Evolutionary conservation across 164 flowering plant species (phyloP).

Genomic region (Magnolia kwangsiensis): DNA sequence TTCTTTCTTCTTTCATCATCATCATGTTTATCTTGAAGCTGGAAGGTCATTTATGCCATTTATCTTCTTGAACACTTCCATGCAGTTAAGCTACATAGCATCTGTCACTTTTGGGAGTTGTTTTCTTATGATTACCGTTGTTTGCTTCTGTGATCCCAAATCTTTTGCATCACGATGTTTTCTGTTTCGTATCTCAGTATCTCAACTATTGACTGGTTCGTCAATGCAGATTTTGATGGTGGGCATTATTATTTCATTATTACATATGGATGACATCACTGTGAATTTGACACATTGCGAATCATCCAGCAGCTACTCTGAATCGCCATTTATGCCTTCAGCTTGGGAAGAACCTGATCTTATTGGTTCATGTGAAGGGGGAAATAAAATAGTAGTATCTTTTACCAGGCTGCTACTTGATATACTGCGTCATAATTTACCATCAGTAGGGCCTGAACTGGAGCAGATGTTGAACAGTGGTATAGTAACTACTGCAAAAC

Average conservation of each 20-base stretch:
- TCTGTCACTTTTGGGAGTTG: background rate
- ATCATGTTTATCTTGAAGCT: background rate
- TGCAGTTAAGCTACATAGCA: background rate
- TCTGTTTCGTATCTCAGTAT: background rate
- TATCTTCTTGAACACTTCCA: background rate
- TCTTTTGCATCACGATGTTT: background rate
- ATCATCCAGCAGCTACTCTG: constrained; percentile 33
- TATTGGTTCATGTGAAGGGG: constrained; percentile 33
- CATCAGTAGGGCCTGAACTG: constrained; percentile 38
- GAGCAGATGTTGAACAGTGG: constrained; percentile 35
- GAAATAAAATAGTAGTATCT: constrained; percentile 68
- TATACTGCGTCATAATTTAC: constrained; percentile 54
- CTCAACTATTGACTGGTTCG: background rate
- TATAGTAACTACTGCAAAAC: constrained; percentile 37
- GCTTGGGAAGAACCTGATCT: constrained; percentile 37
- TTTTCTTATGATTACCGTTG: background rate
- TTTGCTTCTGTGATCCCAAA: background rate
- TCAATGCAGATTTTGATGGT: constrained; percentile 76
- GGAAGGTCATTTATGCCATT: background rate
- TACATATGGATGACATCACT: constrained; percentile 76
- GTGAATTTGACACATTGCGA: constrained; percentile 38
- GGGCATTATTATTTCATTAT: constrained; percentile 73
- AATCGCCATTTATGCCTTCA: constrained; percentile 14
- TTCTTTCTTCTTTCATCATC: too few relatives aligned
- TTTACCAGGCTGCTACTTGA: constrained; percentile 65